Percentiles rank a stretch among this genome's conserved stretches.
These are phyloP conservation scores for Lumnitzera racemosa DNA, from an alignment of 345 rosid genomes.

Conservation along the genomic window DNA sequence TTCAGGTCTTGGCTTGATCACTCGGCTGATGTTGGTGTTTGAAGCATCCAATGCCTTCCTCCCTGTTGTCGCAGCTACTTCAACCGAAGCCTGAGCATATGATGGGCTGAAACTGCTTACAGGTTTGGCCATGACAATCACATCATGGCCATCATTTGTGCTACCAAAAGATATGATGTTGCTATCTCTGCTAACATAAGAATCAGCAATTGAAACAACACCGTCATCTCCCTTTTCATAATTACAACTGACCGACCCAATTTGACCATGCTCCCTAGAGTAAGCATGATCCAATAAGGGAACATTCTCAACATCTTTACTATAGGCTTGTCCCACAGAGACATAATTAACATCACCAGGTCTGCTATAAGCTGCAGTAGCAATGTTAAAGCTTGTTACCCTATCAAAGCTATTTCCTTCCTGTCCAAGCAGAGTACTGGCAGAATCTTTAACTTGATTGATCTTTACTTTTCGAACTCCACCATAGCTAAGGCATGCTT, in stretches of 20 bases:
- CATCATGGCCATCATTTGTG: constrained; percentile 39
- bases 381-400: constrained; percentile 20
- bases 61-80: constrained; percentile 28
- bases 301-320: constrained; percentile 34
- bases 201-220: constrained; percentile 21
- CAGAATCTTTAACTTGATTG: constrained; percentile 52
- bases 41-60: constrained; percentile 35
- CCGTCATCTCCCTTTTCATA: constrained; percentile 29
- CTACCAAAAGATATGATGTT: constrained; percentile 56
- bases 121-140: constrained; percentile 32
- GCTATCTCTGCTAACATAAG: constrained; percentile 44
- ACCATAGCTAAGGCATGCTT: constrained; percentile 40
- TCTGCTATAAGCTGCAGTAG: constrained; percentile 29
- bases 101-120: constrained; percentile 37
- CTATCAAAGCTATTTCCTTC: constrained; percentile 28
- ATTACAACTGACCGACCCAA: constrained; percentile 18
- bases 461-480: constrained; percentile 58
- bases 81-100: constrained; percentile 33
- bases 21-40: constrained; percentile 18
- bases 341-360: constrained; percentile 38
- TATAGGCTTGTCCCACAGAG: constrained; percentile 28
- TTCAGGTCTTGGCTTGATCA: constrained; percentile 40
- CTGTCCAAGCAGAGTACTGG: constrained; percentile 26
- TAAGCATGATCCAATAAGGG: constrained; percentile 37
- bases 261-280: constrained; percentile 22